Base-by-base conservation (phyloP, 768 basidiomycete genomes). In the Rhizopogon sp. region DNA sequence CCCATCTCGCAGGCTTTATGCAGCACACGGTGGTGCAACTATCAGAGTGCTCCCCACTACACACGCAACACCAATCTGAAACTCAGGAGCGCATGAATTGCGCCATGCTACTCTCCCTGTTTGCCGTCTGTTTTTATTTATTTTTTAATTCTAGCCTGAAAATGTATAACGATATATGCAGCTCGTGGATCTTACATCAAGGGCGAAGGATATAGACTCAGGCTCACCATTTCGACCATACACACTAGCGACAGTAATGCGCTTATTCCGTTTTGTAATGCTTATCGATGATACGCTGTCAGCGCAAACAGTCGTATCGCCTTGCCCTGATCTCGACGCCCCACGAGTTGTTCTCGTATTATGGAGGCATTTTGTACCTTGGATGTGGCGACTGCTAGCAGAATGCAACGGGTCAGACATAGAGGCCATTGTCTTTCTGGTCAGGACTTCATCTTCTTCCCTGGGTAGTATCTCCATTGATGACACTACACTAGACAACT, bases 381-480 rank as follows among this genome's bases (percentile, higher is more conserved):
- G 88, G 87, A 74, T 73, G 52, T 91, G 89, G 87, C 68, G 64
- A 10, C 66, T 76, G 6, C 90, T 86, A 84, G 65, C 70, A 45
- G 86, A 88, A 60, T 70, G 72, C 55, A 75, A 80, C 20, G 64
- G 71, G 39, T 72, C 77, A 29, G 68, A 81, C 37, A 70, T 76
- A 2, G 84, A 85, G 52, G 70, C 69, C 29, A 72, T 87, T 44
- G 66, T 74, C 5, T 64, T 64, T 45, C 60, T 85, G 56, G 87
- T 87, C 60, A 61, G 77, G 64, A 29, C 14, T 33, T 20, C 39
- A 37, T 14, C 35, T 5, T 44, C 9, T 56, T 42, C 35, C 35
- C 17, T 43, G 5, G 44, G 0, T 20, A 40, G 20, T 41, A 28
- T 42, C 22, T 11, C 60, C 54, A 58, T 33, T 60, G 10, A 49